Percentiles rank a stretch among this genome's conserved stretches.
These are phyloP conservation scores for Colletotrichum tofieldiae DNA, from an alignment of 2,329 filamentous ascomycete species.

Conservation along the genomic window DNA sequence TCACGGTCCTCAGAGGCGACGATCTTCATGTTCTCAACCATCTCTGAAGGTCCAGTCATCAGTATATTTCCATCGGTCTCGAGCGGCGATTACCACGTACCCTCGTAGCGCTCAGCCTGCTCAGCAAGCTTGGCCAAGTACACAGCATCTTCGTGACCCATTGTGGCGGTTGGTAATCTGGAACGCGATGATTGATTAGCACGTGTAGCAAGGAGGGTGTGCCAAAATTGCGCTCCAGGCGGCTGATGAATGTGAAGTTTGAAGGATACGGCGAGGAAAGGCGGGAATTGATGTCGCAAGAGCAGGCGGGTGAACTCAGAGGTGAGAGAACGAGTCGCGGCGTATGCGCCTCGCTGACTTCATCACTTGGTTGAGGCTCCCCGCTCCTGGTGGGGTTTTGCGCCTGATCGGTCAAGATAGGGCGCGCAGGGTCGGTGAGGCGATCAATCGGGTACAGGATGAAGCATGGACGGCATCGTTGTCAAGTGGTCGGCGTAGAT, in stretches of 20 bases:
- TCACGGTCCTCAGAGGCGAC: slow-evolving; percentile 91
- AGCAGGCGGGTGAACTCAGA: slow-evolving; percentile 5
- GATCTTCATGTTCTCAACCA: slow-evolving; percentile 99
- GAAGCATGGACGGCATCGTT: slow-evolving; percentile 26
- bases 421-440: slow-evolving; percentile 33
- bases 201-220: slow-evolving; percentile 18
- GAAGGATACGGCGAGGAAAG: no score
- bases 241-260: neutral
- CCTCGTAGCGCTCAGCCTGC: slow-evolving; percentile 99
- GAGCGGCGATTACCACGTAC: slow-evolving; percentile 67
- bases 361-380: slow-evolving; percentile 43
- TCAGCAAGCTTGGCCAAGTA: slow-evolving; percentile 99
- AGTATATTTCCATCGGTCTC: slow-evolving; percentile 26
- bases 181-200: slow-evolving; percentile 29
- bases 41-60: slow-evolving; percentile 73
- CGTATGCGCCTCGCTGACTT: slow-evolving; percentile 44
- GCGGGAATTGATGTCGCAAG: slow-evolving; percentile 21
- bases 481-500: slow-evolving; percentile 19
- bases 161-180: slow-evolving; percentile 70
- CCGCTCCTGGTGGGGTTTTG: slow-evolving; percentile 44
- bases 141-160: slow-evolving; percentile 99
- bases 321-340: slow-evolving; percentile 19
- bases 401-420: slow-evolving; percentile 40
- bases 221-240: slow-evolving; percentile 20
- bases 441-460: slow-evolving; percentile 30